Evolutionary conservation across 768 basidiomycete genomes (phyloP).

Genomic region (Infundibulicybe gibba): DNA sequence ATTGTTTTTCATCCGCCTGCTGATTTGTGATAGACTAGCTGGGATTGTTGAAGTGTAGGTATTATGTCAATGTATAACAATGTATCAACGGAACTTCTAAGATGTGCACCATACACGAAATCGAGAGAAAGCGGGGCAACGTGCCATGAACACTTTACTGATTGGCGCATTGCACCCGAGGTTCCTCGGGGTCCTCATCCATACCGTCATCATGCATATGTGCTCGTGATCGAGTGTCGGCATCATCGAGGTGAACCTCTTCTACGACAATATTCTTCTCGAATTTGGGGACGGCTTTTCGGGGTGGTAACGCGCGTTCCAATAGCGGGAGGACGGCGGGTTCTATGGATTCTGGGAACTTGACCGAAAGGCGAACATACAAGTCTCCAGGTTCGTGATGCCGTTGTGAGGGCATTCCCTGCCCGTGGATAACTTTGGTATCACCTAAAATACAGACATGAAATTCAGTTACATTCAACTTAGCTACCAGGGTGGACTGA

Average conservation of each 20-base stretch:
- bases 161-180: constrained; percentile 94
- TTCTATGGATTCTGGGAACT: constrained; percentile 84
- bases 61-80: constrained; percentile 37
- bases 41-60: constrained; percentile 35
- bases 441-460: constrained; percentile 49
- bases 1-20: background rate
- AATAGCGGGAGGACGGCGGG: constrained; percentile 63
- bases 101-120: constrained; percentile 14
- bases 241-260: constrained; percentile 80
- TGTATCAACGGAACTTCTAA: constrained; percentile 28
- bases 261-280: constrained; percentile 70
- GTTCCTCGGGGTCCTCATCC: constrained; percentile 93
- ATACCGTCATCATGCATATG: constrained; percentile 71
- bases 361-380: constrained; percentile 80
- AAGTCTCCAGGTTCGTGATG: constrained; percentile 97
- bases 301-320: constrained; percentile 82
- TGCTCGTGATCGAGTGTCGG: constrained; percentile 60
- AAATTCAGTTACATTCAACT: constrained; percentile 3
- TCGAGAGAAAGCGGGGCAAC: constrained; percentile 8
- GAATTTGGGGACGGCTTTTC: constrained; percentile 63
- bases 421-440: constrained; percentile 86
- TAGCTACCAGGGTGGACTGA: constrained; percentile 32
- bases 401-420: constrained; percentile 98
- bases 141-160: constrained; percentile 43
- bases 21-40: constrained; percentile 32